These are phyloP conservation scores for Sarocladium brachiariae DNA, from an alignment of 2,329 filamentous ascomycete species.

Conservation along the genomic window DNA sequence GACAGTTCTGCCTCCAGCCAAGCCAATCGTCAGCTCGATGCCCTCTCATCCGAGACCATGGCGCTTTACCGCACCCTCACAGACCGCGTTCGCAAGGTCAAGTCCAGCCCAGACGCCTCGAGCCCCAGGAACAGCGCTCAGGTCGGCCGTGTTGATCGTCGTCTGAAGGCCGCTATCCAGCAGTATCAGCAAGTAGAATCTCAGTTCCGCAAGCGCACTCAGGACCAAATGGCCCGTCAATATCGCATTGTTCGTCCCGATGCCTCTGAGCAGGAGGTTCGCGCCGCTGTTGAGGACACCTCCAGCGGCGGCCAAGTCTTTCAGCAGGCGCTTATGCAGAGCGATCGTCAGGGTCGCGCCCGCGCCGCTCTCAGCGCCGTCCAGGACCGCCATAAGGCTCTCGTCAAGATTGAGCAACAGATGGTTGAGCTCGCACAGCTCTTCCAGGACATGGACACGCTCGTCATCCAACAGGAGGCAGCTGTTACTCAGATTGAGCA, in stretches of 20 bases:
- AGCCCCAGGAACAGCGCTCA: slow-evolving; percentile 70
- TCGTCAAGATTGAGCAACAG: slow-evolving; percentile 87
- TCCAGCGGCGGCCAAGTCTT: slow-evolving; percentile 71
- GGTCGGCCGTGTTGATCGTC: slow-evolving; percentile 72
- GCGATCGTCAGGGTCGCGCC: slow-evolving; percentile 73
- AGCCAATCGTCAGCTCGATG: slow-evolving; percentile 63
- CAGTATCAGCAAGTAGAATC: slow-evolving; percentile 75
- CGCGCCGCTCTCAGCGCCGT: slow-evolving; percentile 74
- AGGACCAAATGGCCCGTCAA: slow-evolving; percentile 80
- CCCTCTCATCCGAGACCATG: slow-evolving; percentile 73
- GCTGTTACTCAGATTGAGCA: slow-evolving; percentile 75
- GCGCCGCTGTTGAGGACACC: slow-evolving; percentile 67
- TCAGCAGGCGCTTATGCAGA: slow-evolving; percentile 76
- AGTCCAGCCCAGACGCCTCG: slow-evolving; percentile 70
- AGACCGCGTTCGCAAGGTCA: slow-evolving; percentile 72
- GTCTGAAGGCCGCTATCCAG: slow-evolving; percentile 74
- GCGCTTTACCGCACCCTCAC: slow-evolving; percentile 72
- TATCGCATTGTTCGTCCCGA: slow-evolving; percentile 85
- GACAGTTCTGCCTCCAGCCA: slow-evolving; percentile 62
- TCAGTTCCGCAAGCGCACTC: slow-evolving; percentile 70
- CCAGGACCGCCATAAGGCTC: slow-evolving; percentile 73
- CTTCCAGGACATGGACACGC: slow-evolving; percentile 81
- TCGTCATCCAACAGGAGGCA: slow-evolving; percentile 81
- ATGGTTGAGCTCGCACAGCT: slow-evolving; percentile 82
- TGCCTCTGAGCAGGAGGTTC: slow-evolving; percentile 70